Percentiles rank a stretch among this genome's conserved stretches.
These are phyloP conservation scores for Hypocrella siamensis DNA, from an alignment of 2,329 filamentous ascomycete species.

Conservation along the genomic window DNA sequence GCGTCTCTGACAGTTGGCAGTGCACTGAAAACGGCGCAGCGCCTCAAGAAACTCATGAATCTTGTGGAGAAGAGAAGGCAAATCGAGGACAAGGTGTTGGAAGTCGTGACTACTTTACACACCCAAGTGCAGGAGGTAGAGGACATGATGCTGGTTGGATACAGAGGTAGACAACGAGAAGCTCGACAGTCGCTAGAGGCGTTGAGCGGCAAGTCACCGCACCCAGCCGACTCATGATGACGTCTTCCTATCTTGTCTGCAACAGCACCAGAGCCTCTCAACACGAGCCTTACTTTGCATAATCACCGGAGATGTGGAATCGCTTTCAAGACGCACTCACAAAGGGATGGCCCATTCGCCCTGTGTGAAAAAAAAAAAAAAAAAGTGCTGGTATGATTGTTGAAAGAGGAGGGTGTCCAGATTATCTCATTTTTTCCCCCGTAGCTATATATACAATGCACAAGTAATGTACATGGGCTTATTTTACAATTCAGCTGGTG, in stretches of 20 bases:
- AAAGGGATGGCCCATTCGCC: neutral
- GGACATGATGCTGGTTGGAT: slow-evolving; percentile 14
- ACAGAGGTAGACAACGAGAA: slow-evolving; percentile 12
- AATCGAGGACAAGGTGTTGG: slow-evolving; percentile 13
- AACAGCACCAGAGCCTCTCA: neutral
- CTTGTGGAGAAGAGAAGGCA: slow-evolving; percentile 9
- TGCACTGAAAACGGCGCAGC: slow-evolving; percentile 4
- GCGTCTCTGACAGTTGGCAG: slow-evolving; percentile 4
- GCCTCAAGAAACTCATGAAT: slow-evolving; percentile 8
- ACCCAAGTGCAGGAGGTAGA: slow-evolving; percentile 10
- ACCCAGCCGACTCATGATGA: neutral
- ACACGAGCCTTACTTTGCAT: too few species aligned
- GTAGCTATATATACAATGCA: neutral
- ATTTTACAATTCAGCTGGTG: neutral
- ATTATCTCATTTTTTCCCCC: neutral
- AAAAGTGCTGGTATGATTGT: neutral
- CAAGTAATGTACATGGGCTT: slow-evolving; percentile 10
- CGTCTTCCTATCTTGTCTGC: neutral
- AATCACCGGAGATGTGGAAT: too few species aligned
- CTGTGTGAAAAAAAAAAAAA: neutral
- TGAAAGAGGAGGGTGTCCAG: neutral
- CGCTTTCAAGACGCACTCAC: neutral
- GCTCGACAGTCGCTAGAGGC: slow-evolving; percentile 5
- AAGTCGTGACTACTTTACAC: slow-evolving; percentile 9
- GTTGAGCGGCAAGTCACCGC: neutral